Evolutionary conservation across 2,329 filamentous ascomycete species (phyloP).

Genomic region (Hypoxylon sp.): DNA sequence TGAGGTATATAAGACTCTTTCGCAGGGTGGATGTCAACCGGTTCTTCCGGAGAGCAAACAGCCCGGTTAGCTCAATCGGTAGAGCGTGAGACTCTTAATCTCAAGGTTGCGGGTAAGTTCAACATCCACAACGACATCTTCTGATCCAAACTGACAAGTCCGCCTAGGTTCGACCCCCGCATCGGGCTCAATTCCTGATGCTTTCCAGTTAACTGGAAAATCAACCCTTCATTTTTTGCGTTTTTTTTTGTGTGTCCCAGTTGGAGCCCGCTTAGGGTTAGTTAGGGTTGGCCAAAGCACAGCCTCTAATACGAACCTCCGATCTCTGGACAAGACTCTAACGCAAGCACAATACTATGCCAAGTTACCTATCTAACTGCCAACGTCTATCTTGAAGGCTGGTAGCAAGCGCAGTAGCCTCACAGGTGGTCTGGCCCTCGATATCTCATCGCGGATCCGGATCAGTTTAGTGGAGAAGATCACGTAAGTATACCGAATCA

Average conservation of each 20-base stretch:
- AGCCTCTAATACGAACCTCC: not conserved
- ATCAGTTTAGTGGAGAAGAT: not conserved
- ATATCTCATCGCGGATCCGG: not conserved
- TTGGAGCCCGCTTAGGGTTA: not conserved
- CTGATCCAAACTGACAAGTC: too few relatives aligned
- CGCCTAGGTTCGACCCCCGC: slow-evolving; percentile 62
- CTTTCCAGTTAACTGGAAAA: slow-evolving; percentile 30
- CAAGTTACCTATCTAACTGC: not conserved
- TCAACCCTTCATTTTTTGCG: slow-evolving; percentile 1
- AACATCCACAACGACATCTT: too few relatives aligned
- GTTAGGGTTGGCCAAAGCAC: not conserved
- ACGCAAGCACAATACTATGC: not conserved
- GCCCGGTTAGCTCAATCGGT: slow-evolving; percentile 77
- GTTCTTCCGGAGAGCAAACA: not conserved
- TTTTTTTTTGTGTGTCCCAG: not conserved
- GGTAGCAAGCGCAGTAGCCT: not conserved
- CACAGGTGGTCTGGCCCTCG: not conserved
- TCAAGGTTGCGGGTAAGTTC: slow-evolving; percentile 52
- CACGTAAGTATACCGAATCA: not conserved
- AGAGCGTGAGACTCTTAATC: slow-evolving; percentile 80
- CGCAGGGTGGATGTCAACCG: not conserved
- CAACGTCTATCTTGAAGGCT: not conserved
- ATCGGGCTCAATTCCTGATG: slow-evolving; percentile 63
- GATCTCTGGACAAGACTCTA: not conserved
- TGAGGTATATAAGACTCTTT: not conserved